phyloP scores from a whole-genome alignment of 257 asterid species.

The Fraxinus americana region DNA sequence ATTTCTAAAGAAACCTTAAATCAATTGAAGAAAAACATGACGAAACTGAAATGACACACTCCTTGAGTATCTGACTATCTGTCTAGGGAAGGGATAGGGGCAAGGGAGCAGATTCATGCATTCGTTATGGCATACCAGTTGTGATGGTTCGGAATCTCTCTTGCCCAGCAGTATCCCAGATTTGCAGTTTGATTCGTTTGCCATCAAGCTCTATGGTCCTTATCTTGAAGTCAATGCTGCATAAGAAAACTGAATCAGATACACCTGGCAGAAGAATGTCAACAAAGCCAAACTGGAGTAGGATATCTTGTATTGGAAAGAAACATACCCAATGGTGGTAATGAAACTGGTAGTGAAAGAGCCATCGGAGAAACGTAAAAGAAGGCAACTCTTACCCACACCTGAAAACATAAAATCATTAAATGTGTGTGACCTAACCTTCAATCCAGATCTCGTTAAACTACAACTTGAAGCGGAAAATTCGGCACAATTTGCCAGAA shows the following conservation, averaged over 20 bases:
- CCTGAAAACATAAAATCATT: constrained; percentile 32
- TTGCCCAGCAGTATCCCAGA: constrained; percentile 78
- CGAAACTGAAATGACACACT: constrained; percentile 4
- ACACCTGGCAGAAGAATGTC: constrained; percentile 14
- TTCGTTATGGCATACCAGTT: constrained; percentile 46
- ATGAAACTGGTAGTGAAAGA: constrained; percentile 98
- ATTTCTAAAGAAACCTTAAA: not conserved
- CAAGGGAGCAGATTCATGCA: not conserved
- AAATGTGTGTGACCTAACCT: not conserved
- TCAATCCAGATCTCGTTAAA: not conserved
- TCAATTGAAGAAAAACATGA: not conserved
- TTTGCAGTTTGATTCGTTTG: constrained; percentile 65
- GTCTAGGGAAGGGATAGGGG: constrained; percentile 14
- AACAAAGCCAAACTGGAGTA: constrained; percentile 7
- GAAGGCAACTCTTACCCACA: constrained; percentile 99
- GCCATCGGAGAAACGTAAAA: constrained; percentile 94
- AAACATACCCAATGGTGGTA: constrained; percentile 72
- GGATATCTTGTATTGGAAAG: constrained; percentile 7
- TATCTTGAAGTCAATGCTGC: constrained; percentile 71
- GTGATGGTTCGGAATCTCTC: constrained; percentile 71
- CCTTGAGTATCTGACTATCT: not conserved
- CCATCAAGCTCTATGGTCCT: constrained; percentile 68
- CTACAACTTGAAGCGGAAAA: not conserved
- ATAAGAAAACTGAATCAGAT: constrained; percentile 26
- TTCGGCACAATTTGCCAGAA: not conserved